phyloP scores from a whole-genome alignment of 2,329 filamentous ascomycete species.

The Pseudopyrenochaeta lycopersici region DNA sequence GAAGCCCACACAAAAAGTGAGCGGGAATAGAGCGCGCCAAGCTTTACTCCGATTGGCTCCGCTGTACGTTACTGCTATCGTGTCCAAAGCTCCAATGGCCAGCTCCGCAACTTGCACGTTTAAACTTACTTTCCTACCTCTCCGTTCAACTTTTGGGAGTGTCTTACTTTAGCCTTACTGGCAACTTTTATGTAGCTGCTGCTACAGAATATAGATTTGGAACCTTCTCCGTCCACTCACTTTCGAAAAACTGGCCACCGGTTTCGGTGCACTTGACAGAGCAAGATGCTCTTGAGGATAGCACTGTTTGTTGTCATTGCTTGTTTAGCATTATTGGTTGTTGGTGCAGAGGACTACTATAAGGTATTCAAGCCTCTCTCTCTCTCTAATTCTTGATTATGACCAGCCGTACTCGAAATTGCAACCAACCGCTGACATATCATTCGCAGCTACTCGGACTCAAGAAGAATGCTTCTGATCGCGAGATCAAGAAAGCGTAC shows the following conservation, averaged over 20 bases:
- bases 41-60: slow-evolving; percentile 39
- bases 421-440: slow-evolving; percentile 20
- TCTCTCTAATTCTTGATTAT: background rate
- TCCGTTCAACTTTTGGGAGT: slow-evolving; percentile 6
- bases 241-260: slow-evolving; percentile 17
- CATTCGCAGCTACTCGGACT: slow-evolving; percentile 77
- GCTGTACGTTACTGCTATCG: slow-evolving; percentile 33
- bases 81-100: slow-evolving; percentile 33
- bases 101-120: slow-evolving; percentile 16
- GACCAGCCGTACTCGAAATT: background rate
- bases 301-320: slow-evolving; percentile 54
- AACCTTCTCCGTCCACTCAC: slow-evolving; percentile 30
- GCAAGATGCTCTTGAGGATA: slow-evolving; percentile 55
- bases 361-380: slow-evolving; percentile 62
- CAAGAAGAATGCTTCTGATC: slow-evolving; percentile 79
- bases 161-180: slow-evolving; percentile 3
- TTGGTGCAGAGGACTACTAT: slow-evolving; percentile 76
- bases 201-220: slow-evolving; percentile 17
- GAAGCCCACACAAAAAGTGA: slow-evolving; percentile 33
- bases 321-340: slow-evolving; percentile 54
- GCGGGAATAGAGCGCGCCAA: slow-evolving; percentile 27
- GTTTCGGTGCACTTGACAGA: slow-evolving; percentile 25
- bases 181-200: slow-evolving; percentile 21
- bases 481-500: slow-evolving; percentile 94
- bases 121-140: slow-evolving; percentile 3